Evolutionary conservation across 768 basidiomycete genomes (phyloP), one percentile per base, ranked within the genome.

Genomic region (Amanita rimosa): DNA sequence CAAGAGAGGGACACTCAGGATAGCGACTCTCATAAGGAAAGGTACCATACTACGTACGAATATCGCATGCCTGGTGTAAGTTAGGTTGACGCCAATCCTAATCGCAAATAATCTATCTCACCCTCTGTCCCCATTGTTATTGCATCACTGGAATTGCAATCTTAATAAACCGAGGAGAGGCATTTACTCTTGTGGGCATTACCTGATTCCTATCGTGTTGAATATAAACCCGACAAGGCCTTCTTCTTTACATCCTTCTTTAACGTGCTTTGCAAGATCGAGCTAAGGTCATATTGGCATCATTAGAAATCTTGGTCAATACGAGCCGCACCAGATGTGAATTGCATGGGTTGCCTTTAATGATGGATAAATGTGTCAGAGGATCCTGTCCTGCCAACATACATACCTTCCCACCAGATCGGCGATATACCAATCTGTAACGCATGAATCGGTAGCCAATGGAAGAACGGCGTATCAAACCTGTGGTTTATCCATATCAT

Each of bases 51-150:
- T n/a, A 71, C 83, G 55, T 56, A 87, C 85, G 86, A 89, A 60
- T 89, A 91, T 56, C 85, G 74, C 87, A 91, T 91, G 52, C 88
- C 87, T 89, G 13, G 43, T 8, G 38, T 44, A 21, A 37, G 46
- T 3, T 47, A 35, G 22, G n/a, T 51, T n/a, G 33, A 43, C 13
- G 26, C 35, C 5, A 17, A 5, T 19, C n/a, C 26, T 31, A 13
- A n/a, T n/a, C 11, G 36, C 52, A 13, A 52, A 50, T 22, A 40
- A 24, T 19, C 7, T 22, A 8, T 24, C 73, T 59, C 68, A 80
- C 88, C 88, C 19, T 88, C 84, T 22, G 85, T 89, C 22, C 85
- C 86, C 87, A 91, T 90, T 11, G 89, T 90, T 41, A 92, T 92
- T 14, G 81, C 89, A 63, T 92, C 89, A 56, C 86, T 84, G 17